Base-by-base conservation (phyloP, 306 rosid genomes). In the Vachellia collinsii region DNA sequence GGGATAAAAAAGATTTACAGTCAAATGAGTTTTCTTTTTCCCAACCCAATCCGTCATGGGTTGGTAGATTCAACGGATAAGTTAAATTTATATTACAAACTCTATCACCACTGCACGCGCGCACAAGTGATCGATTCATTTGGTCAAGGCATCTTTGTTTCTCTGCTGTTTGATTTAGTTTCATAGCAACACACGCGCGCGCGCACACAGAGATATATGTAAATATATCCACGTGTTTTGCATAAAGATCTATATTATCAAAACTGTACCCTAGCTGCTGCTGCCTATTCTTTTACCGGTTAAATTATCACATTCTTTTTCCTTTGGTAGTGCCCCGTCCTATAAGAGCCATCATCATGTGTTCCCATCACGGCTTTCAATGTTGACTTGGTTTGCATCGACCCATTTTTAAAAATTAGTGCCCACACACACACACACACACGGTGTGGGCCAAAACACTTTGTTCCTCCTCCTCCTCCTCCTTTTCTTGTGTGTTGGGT, bases 151-250 rank as follows among this genome's bases (percentile, higher is more conserved):
- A 7, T 54, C 25, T 58, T 41, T 64, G 61, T 81, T 29, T 54
- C 25, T 58, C 36, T 63, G 66, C 80, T 42, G 39, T 29, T 81
- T 65, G 77, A 81, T 74, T 81, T 69, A 42, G 75, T 64, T 6
- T 41, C 25, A 54, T 54, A 7, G 22, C 58, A 17, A 17, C 34
- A 29, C 34, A n/a, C n/a, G n/a, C n/a, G n/a, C n/a, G n/a, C n/a
- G n/a, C n/a, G n/a, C n/a, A 29, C 34, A 29, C 34, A 29, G 1
- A 51, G 1, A 54, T 4, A 68, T 22, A 36, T 8, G 72, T 2
- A 48, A 5, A 48, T n/a, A 50, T 71, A 22, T 81, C 88, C 90
- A 91, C 85, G 82, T 77, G 89, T 81, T 76, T 37, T 81, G 74
- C 84, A 77, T 54, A 79, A 74, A 46, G 56, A 67, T 20, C 9